Evolutionary conservation across 2,329 filamentous ascomycete genomes (phyloP).

Genomic region (Ramularia endophylla): DNA sequence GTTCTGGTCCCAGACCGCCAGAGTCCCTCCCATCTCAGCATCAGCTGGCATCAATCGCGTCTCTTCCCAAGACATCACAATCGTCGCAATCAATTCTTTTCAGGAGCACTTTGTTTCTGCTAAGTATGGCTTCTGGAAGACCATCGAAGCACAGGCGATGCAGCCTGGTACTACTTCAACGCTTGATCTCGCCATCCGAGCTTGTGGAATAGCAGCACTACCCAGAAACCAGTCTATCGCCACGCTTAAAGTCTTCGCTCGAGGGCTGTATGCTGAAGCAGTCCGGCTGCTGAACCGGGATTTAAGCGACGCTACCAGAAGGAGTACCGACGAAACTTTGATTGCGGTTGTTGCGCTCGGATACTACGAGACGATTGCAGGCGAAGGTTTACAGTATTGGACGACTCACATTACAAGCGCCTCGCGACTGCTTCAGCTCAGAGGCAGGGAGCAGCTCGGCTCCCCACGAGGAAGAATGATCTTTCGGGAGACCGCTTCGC

Average conservation of each 20-base stretch:
- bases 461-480: slow-evolving; percentile 11
- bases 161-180: too few species aligned
- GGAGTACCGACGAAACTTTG: slow-evolving; percentile 30
- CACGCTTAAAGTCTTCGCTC: slow-evolving; percentile 21
- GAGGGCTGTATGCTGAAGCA: slow-evolving; percentile 25
- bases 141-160: too few species aligned
- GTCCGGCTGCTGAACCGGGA: slow-evolving; percentile 30
- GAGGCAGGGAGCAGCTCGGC: slow-evolving; percentile 27
- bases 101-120: too few species aligned
- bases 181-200: slow-evolving; percentile 24
- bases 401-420: slow-evolving; percentile 35
- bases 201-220: slow-evolving; percentile 28
- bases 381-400: slow-evolving; percentile 32
- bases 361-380: slow-evolving; percentile 32
- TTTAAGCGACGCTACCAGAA: slow-evolving; percentile 25
- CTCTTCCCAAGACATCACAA: too few species aligned
- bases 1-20: too few species aligned
- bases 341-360: slow-evolving; percentile 33
- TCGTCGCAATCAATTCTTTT: too few species aligned
- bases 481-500: too few species aligned
- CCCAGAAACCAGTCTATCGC: slow-evolving; percentile 22
- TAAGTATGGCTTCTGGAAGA: too few species aligned
- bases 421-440: slow-evolving; percentile 30
- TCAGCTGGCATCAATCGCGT: too few species aligned
- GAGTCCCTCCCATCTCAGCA: too few species aligned